Percentiles rank a stretch among this genome's conserved stretches.
These are phyloP conservation scores for Chlorella ohadii DNA, from an alignment of 139 green algal genomes.

Conservation along the genomic window DNA sequence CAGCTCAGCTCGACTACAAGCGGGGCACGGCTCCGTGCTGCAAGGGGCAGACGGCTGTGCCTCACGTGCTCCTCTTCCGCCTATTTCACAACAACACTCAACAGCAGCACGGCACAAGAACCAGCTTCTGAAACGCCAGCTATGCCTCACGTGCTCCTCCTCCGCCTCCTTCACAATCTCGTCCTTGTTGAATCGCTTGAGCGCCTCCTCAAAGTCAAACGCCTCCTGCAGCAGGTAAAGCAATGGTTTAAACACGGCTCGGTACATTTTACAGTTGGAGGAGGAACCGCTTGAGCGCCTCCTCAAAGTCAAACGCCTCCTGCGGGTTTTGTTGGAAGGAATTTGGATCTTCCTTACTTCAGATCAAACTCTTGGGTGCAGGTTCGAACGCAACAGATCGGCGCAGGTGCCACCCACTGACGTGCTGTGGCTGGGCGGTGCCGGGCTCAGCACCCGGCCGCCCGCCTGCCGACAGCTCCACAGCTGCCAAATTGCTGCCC, in stretches of 20 bases:
- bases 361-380: no score
- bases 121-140: neutral
- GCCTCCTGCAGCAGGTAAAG: constrained; percentile 64
- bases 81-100: constrained; percentile 53
- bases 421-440: no score
- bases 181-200: constrained; percentile 90
- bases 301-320: constrained; percentile 2
- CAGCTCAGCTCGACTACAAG: no score
- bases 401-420: neutral
- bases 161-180: constrained; percentile 57
- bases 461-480: no score
- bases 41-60: no score
- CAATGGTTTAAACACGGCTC: neutral
- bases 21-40: no score
- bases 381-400: neutral
- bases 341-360: no score
- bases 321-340: no score
- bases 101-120: no score
- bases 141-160: constrained; percentile 29
- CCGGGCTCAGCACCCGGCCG: no score
- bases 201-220: constrained; percentile 88
- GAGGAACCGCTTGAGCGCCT: neutral
- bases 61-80: constrained; percentile 25
- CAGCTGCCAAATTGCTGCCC: no score
- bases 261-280: neutral